Evolutionary conservation across 768 basidiomycete genomes (phyloP).

Genomic region (Panaeolus papilionaceus): DNA sequence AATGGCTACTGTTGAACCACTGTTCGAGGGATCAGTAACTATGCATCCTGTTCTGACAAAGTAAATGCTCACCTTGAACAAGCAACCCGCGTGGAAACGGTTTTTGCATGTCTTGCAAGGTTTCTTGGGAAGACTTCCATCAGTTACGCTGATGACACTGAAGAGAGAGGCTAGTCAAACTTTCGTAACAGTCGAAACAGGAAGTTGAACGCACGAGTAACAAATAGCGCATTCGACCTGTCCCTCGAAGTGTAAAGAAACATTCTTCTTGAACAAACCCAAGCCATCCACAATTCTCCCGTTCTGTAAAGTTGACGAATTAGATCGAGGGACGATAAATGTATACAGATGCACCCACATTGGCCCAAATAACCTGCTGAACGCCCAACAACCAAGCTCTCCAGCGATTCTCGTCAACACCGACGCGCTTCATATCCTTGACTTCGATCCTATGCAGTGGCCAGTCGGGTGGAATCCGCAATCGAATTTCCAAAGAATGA

Average conservation of each 20-base stretch:
- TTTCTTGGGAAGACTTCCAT: constrained; percentile 86
- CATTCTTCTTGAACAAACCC: constrained; percentile 92
- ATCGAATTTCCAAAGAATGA: constrained; percentile 86
- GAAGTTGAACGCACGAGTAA: constrained; percentile 69
- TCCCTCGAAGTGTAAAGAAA: constrained; percentile 91
- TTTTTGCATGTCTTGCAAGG: constrained; percentile 96
- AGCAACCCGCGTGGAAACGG: constrained; percentile 88
- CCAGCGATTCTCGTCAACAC: constrained; percentile 91
- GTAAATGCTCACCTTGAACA: constrained; percentile 74
- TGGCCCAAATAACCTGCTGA: constrained; percentile 87
- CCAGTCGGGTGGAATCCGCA: constrained; percentile 90
- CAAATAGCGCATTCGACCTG: constrained; percentile 97
- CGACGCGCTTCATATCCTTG: constrained; percentile 82
- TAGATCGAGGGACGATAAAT: constrained; percentile 2
- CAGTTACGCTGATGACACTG: constrained; percentile 91
- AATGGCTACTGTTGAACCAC: constrained; percentile 93
- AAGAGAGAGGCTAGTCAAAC: constrained; percentile 11
- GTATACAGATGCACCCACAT: constrained; percentile 56
- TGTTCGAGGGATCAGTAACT: constrained; percentile 35
- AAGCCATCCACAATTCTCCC: constrained; percentile 90
- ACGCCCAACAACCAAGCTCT: constrained; percentile 92
- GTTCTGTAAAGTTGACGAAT: constrained; percentile 58
- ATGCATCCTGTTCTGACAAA: neutral
- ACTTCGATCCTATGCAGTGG: constrained; percentile 89
- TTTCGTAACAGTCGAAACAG: neutral